Evolutionary conservation across 129 eudicot genomes (phyloP).

Genomic region (Lactuca sativa): DNA sequence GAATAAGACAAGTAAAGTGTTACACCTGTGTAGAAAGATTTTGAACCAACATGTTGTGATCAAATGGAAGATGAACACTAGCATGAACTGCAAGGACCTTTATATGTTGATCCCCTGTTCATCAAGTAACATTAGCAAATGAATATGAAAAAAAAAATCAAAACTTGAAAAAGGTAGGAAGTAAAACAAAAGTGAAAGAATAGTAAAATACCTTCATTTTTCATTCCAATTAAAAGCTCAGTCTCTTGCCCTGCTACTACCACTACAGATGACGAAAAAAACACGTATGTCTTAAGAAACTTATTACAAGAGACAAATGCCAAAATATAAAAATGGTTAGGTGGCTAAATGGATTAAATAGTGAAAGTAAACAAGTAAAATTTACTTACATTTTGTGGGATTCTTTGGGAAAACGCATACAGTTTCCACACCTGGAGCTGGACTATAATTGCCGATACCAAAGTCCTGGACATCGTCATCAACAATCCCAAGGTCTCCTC

Average conservation of each 20-base stretch:
- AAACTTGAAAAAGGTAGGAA: neutral
- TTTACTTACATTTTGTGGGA: conserved; percentile 53
- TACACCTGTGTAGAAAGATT: conserved; percentile 94
- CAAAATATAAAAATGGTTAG: neutral
- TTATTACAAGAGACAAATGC: conserved; percentile 7
- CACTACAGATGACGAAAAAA: conserved; percentile 41
- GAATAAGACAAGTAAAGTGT: neutral
- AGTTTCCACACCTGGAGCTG: conserved; percentile 90
- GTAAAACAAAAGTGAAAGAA: neutral
- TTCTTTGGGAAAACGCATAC: conserved; percentile 90
- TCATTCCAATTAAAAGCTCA: conserved; percentile 76
- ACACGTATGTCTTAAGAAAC: neutral
- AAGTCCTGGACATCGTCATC: conserved; percentile 77
- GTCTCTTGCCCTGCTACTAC: conserved; percentile 84
- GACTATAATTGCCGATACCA: conserved; percentile 55
- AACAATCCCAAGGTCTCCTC: conserved; percentile 77
- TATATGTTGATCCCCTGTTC: conserved; percentile 65
- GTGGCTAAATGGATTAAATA: too few relatives aligned
- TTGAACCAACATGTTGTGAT: conserved; percentile 78
- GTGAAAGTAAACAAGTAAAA: neutral
- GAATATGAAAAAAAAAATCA: neutral
- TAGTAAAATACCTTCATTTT: conserved; percentile 72
- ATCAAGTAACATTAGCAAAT: conserved; percentile 13
- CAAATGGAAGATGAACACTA: conserved; percentile 78
- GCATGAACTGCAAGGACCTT: conserved; percentile 86